Evolutionary conservation across 78 protist genomes (phyloP).

Genomic region (Polysphondylium violaceum): DNA sequence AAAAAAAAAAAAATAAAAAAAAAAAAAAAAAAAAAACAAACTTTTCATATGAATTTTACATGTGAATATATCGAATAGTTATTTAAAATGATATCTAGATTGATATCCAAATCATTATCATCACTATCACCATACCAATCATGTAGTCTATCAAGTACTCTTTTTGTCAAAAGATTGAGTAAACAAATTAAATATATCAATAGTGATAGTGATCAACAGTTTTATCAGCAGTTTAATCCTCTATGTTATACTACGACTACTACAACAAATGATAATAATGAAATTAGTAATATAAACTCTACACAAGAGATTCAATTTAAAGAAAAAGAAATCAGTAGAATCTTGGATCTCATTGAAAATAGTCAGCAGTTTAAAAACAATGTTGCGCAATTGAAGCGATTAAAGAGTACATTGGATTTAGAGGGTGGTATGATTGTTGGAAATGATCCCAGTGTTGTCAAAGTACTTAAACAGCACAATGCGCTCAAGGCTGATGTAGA

Average conservation of each 20-base stretch:
- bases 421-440: not conserved
- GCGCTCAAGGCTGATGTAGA: not conserved
- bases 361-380: not conserved
- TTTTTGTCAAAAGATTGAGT: too few relatives aligned
- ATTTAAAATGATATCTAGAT: too few relatives aligned
- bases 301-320: not conserved
- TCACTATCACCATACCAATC: too few relatives aligned
- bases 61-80: too few relatives aligned
- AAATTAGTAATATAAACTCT: not conserved
- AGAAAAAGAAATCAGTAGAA: conserved; percentile 40
- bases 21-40: too few relatives aligned
- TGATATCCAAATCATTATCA: too few relatives aligned
- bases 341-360: not conserved
- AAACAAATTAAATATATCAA: too few relatives aligned
- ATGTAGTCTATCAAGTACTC: too few relatives aligned
- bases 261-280: not conserved
- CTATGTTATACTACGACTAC: not conserved
- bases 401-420: not conserved
- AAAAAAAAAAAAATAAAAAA: too few relatives aligned
- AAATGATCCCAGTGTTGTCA: conserved; percentile 3
- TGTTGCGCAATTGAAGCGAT: not conserved
- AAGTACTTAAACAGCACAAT: conserved; percentile 24
- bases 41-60: too few relatives aligned
- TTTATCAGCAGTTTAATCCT: too few relatives aligned
- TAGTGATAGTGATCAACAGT: not conserved